phyloP scores from a whole-genome alignment of 495 filamentous ascomycete species.

The Aspergillus sparsus region DNA sequence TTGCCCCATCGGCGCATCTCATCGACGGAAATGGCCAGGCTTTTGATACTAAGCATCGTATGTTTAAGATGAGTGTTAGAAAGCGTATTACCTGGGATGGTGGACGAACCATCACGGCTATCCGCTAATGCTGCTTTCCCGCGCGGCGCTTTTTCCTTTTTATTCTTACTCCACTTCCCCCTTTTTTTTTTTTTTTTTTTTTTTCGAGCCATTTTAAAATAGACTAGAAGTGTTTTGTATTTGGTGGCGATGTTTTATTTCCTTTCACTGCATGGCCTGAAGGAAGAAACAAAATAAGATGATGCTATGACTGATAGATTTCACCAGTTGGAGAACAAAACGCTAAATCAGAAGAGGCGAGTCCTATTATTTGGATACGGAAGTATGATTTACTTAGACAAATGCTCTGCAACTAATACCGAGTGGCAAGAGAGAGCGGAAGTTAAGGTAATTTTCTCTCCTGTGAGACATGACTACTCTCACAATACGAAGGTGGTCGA shows the following conservation, averaged over 20 bases:
- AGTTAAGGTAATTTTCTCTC: no score
- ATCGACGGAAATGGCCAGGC: constrained; percentile 19
- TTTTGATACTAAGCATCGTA: constrained; percentile 22
- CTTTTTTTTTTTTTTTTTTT: neutral
- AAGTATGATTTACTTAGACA: no score
- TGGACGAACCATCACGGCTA: constrained; percentile 27
- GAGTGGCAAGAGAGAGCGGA: no score
- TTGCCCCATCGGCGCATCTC: constrained; percentile 61
- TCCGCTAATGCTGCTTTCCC: constrained; percentile 23
- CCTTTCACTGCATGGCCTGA: neutral
- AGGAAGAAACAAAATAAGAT: neutral
- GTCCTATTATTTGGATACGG: no score
- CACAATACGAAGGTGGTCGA: no score
- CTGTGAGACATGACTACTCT: no score
- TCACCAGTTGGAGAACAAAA: neutral
- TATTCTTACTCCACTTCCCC: no score
- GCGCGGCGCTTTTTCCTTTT: no score
- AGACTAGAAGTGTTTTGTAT: no score
- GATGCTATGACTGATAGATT: neutral
- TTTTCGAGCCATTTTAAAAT: no score
- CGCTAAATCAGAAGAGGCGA: no score
- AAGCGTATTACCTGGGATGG: constrained; percentile 35
- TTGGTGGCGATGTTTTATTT: neutral
- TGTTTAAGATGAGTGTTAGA: constrained; percentile 27
- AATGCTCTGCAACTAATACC: no score